Conservation (phyloP, 352 stramenopile species). For the Pythium brassicae region DNA sequence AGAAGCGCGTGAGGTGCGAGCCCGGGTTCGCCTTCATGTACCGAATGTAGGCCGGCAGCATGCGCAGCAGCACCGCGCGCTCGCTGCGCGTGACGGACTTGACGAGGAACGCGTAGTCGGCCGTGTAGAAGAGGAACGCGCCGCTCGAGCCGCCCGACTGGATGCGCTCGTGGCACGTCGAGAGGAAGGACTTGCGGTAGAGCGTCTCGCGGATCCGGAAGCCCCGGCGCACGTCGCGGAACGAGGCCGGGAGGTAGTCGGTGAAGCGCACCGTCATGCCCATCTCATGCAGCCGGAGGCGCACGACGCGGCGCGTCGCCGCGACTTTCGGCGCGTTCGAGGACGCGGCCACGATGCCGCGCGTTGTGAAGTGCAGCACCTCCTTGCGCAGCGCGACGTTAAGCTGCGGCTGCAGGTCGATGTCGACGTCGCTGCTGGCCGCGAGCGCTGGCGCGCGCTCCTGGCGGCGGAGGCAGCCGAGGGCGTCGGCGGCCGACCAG, state of each 20-base stretch:
- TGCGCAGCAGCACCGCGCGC: slow-evolving; percentile 70
- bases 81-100: slow-evolving; percentile 84
- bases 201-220: slow-evolving; percentile 73
- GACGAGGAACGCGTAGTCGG: slow-evolving; percentile 83
- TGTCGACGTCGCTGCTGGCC: slow-evolving; percentile 68
- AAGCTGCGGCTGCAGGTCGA: slow-evolving; percentile 80
- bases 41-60: slow-evolving; percentile 78
- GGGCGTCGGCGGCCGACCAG: slow-evolving; percentile 24
- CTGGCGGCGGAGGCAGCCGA: background rate
- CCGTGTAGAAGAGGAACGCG: slow-evolving; percentile 91
- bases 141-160: slow-evolving; percentile 79
- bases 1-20: slow-evolving; percentile 86
- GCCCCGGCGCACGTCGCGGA: slow-evolving; percentile 73
- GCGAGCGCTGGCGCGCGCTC: slow-evolving; percentile 11
- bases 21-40: slow-evolving; percentile 79
- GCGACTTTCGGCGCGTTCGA: slow-evolving; percentile 54
- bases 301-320: slow-evolving; percentile 47
- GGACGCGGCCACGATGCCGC: slow-evolving; percentile 75
- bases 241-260: slow-evolving; percentile 66
- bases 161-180: slow-evolving; percentile 82
- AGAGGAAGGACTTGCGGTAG: slow-evolving; percentile 77
- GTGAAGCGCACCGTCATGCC: slow-evolving; percentile 80
- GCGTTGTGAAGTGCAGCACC: slow-evolving; percentile 86
- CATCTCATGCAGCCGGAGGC: slow-evolving; percentile 73
- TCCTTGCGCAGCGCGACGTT: slow-evolving; percentile 85